Evolutionary conservation across 768 basidiomycete species (phyloP), one percentile per base, ranked within the genome.

Genomic region (Pleurotus giganteus): DNA sequence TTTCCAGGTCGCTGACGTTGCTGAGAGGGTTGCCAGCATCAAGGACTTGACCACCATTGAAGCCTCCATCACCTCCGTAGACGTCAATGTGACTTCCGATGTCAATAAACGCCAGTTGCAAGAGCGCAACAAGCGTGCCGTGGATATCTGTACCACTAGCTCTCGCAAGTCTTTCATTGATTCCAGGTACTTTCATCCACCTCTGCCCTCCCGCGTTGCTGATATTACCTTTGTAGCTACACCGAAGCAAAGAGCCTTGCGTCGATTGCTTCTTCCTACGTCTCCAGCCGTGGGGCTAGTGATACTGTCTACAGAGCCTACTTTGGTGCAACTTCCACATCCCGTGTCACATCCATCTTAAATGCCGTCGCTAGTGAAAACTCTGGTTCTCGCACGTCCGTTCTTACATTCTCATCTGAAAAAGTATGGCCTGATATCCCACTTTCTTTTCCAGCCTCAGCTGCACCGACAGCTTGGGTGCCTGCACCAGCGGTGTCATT

Each of bases 241-340:
- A 61, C 66, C 15, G 76, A 79, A 58, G 74, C 69, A 29, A 75
- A 75, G 65, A 56, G 64, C 43, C 68, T 79, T 23, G 75, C 75
- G 9, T 63, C 62, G 2, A 47, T 60, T 26, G 65, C 66, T 15
- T 58, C 66, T 6, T 67, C 63, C 19, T 78, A 76, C 57, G 65
- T 80, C 60, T 61, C 54, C 31, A 71, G 63, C 58, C 61, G 61
- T 50, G 75, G 75, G 7, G 62, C 74, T 11, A 51, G 59, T 37
- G 71, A 76, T 58, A 56, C 71, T 6, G 65, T 78, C 39, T 78
- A 70, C 68, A 60, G 29, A 42, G 63, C 74, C 12, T 78, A 78
- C 69, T 80, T 64, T 43, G 73, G 71, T 27, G 55, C 69, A 47
- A 72, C 65, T 43, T 36, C 72, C n/a, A 70, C 70, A n/a, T 71